Evolutionary conservation across 352 stramenopile species (phyloP).

Genomic region (Globisporangium parvum): DNA sequence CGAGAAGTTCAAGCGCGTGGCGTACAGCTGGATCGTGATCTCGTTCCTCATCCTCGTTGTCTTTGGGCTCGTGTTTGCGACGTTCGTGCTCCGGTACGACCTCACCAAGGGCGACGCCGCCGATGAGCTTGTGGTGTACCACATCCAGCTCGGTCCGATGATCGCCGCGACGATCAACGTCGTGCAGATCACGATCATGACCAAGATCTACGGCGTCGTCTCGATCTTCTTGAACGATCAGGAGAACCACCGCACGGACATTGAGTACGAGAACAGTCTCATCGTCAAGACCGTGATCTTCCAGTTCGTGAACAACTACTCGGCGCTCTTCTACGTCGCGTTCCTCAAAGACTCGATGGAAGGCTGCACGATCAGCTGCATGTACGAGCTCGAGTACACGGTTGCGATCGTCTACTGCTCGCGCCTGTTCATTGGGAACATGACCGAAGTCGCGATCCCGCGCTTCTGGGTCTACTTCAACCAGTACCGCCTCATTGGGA

Average conservation of each 20-base stretch:
- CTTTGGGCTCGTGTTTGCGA: slow-evolving; percentile 61
- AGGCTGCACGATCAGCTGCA: slow-evolving; percentile 68
- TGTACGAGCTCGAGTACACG: slow-evolving; percentile 87
- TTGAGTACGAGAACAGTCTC: slow-evolving; percentile 88
- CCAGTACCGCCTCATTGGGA: slow-evolving; percentile 56
- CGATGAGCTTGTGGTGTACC: slow-evolving; percentile 46
- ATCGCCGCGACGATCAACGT: slow-evolving; percentile 69
- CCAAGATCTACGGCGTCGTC: slow-evolving; percentile 88
- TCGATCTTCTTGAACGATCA: slow-evolving; percentile 88
- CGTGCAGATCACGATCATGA: slow-evolving; percentile 87
- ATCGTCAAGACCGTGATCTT: slow-evolving; percentile 95
- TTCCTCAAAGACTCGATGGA: slow-evolving; percentile 87
- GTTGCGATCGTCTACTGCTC: slow-evolving; percentile 91
- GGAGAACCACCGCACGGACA: slow-evolving; percentile 91
- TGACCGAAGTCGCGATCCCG: slow-evolving; percentile 71
- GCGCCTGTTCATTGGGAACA: slow-evolving; percentile 73
- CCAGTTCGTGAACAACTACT: slow-evolving; percentile 95
- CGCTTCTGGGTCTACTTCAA: slow-evolving; percentile 69
- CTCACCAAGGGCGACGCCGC: slow-evolving; percentile 58
- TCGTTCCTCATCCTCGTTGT: slow-evolving; percentile 73
- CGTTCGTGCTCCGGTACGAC: slow-evolving; percentile 76
- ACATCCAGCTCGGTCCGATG: slow-evolving; percentile 66
- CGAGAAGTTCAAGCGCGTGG: slow-evolving; percentile 68
- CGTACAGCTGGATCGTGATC: slow-evolving; percentile 75
- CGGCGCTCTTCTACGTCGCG: slow-evolving; percentile 92